A percentile compares a stretch with the other conserved stretches of the same genome.
These are phyloP conservation scores for Dactylonectria macrodidyma DNA, from an alignment of 2,329 filamentous ascomycete genomes.

Conservation along the genomic window DNA sequence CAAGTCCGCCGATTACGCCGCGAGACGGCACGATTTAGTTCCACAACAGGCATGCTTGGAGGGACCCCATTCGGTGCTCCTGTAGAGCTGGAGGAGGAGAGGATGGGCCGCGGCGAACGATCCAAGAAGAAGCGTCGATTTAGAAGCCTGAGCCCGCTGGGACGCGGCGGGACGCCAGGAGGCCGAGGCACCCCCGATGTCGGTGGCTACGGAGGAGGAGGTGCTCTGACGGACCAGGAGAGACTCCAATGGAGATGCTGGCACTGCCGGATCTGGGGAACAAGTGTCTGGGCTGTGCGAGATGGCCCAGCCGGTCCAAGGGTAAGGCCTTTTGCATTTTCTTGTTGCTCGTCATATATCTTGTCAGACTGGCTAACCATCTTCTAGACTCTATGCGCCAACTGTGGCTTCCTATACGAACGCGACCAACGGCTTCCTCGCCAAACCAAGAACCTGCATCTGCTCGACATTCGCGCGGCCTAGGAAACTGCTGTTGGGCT, in stretches of 20 bases:
- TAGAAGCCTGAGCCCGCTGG: constrained; percentile 86
- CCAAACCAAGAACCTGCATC: constrained; percentile 59
- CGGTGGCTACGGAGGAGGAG: constrained; percentile 79
- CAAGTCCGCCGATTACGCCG: constrained; percentile 88
- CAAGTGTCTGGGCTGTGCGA: constrained; percentile 93
- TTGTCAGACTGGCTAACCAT: constrained; percentile 30
- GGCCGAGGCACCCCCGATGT: constrained; percentile 87
- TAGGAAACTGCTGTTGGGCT: constrained; percentile 46
- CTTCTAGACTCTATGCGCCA: constrained; percentile 86
- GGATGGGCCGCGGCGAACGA: constrained; percentile 91
- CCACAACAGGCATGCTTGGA: constrained; percentile 84
- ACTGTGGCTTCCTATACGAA: constrained; percentile 92
- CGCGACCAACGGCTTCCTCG: constrained; percentile 85
- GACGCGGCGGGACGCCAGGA: constrained; percentile 74
- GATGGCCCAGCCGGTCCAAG: constrained; percentile 89
- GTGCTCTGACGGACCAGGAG: constrained; percentile 82
- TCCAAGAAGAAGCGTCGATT: constrained; percentile 97
- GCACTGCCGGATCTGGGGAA: constrained; percentile 91
- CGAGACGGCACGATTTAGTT: constrained; percentile 94
- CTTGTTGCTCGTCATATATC: background rate
- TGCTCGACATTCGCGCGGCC: constrained; percentile 51
- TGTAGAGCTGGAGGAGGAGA: constrained; percentile 77
- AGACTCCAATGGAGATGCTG: constrained; percentile 87
- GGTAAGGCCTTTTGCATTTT: constrained; percentile 66
- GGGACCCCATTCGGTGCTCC: constrained; percentile 76